Evolutionary conservation across 305 asterid genomes (phyloP), one percentile per base, ranked within the genome.

Genomic region (Plantago coronopus): DNA sequence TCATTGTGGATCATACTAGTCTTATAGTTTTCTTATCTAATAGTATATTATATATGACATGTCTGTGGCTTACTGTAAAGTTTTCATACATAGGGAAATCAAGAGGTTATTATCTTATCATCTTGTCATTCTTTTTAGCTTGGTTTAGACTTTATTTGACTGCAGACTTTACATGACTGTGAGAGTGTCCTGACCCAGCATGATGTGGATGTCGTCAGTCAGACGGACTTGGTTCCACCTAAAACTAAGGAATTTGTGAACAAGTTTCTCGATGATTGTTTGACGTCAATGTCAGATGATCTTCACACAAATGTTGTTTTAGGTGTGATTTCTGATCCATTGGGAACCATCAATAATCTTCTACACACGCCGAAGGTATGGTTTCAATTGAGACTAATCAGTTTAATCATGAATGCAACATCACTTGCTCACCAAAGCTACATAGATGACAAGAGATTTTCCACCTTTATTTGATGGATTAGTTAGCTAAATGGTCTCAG

Each of bases 311-410:
- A 86, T 44, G 95, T 83, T 54, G 94, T 83, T 70, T 77, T 94
- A 81, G 89, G 95, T 76, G 96, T 96, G 63, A 80, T 94, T 79
- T 83, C 99, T 3, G 99, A 89, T 16, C 99, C 96, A 20, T 63
- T 94, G 78, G 89, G 83, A 79, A 72, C 68, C 66, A 85, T 89
- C 66, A 94, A 94, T 69, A 97, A 94, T 76, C 95, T 94, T 19
- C 67, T 89, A 54, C 97, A 87, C 69, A 89, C 99, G 54, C 88
- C 81, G 17, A 87, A 93, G 94, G 99, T 93, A 83, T 57, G 43
- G 56, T 38, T 65, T 51, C 50, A 56, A 50, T 27, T 29, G 42
- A 55, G 20, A 13, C 22, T 42, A 48, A 23, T 67, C 54, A 50
- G 29, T 38, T n/a, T 44, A 49, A 27, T 58, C 48, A 19, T 17